These are phyloP conservation scores for Teunomyces cretensis DNA, from an alignment of 805 yeast genomes.

Conservation along the genomic window DNA sequence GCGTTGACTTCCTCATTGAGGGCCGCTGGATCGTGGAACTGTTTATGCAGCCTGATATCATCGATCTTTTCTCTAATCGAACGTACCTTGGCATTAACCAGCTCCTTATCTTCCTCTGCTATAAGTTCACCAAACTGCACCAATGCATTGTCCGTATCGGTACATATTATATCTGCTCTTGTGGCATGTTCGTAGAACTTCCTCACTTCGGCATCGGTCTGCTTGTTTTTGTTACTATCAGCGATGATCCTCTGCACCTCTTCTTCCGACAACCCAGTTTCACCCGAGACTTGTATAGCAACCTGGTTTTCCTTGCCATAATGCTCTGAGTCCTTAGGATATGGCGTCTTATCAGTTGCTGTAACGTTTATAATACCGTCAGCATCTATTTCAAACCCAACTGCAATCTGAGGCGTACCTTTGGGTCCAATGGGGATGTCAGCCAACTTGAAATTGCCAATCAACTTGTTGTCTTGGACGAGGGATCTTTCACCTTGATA, in stretches of 20 bases:
- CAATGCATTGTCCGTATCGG: slow-evolving; percentile 87
- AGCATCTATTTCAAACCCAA: slow-evolving; percentile 76
- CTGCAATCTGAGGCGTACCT: slow-evolving; percentile 78
- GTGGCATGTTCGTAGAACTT: slow-evolving; percentile 71
- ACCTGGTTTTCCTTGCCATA: slow-evolving; percentile 51
- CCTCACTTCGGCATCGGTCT: slow-evolving; percentile 57
- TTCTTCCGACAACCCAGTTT: slow-evolving; percentile 57
- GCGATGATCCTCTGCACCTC: slow-evolving; percentile 63
- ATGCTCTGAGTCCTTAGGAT: slow-evolving; percentile 34
- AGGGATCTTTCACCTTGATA: slow-evolving; percentile 81
- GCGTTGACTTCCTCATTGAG: slow-evolving; percentile 37
- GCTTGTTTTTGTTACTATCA: slow-evolving; percentile 65
- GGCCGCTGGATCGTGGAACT: slow-evolving; percentile 30
- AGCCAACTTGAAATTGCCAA: slow-evolving; percentile 70
- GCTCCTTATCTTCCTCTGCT: slow-evolving; percentile 47
- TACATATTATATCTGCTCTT: slow-evolving; percentile 72
- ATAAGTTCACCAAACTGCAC: slow-evolving; percentile 60
- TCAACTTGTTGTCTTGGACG: slow-evolving; percentile 73
- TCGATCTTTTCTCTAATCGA: slow-evolving; percentile 27
- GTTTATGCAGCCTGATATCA: slow-evolving; percentile 32
- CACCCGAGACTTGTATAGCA: slow-evolving; percentile 48
- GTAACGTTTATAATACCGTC: slow-evolving; percentile 68
- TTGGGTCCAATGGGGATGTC: slow-evolving; percentile 77
- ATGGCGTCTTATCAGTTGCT: slow-evolving; percentile 53
- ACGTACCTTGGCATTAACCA: slow-evolving; percentile 17